phyloP scores from a whole-genome alignment of 495 filamentous ascomycete genomes.

The Penicillium malachiteum region DNA sequence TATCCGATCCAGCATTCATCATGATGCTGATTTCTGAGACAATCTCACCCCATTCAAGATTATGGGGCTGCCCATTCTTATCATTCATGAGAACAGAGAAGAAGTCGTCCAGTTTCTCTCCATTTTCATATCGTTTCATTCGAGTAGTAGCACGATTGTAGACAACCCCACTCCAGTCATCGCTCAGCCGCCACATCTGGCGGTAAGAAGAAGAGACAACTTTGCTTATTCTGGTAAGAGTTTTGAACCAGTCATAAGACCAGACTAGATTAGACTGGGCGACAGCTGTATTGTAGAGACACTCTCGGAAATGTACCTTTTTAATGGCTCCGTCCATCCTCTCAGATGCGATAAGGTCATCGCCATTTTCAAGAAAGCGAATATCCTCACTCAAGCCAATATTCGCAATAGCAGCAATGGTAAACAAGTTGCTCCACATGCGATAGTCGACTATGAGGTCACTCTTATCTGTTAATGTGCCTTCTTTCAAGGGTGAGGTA shows the following conservation, averaged over 20 bases:
- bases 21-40: slow-evolving; percentile 29
- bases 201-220: slow-evolving; percentile 16
- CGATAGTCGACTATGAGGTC: no score
- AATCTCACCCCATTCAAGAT: slow-evolving; percentile 25
- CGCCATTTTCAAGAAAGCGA: no score
- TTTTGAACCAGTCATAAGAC: slow-evolving; percentile 42
- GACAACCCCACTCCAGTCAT: slow-evolving; percentile 34
- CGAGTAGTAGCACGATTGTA: slow-evolving; percentile 29
- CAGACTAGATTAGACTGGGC: slow-evolving; percentile 30
- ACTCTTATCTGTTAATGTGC: no score
- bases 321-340: no score
- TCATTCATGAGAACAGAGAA: slow-evolving; percentile 49
- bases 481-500: no score
- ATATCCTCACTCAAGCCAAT: no score
- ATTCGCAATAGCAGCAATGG: no score
- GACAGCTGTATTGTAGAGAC: background rate
- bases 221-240: slow-evolving; percentile 15
- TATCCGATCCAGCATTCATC: slow-evolving; percentile 47
- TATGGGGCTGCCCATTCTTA: slow-evolving; percentile 35
- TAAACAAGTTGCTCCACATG: no score
- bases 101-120: slow-evolving; percentile 54
- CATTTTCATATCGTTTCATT: slow-evolving; percentile 32
- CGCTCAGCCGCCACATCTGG: slow-evolving; percentile 10
- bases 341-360: no score
- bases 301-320: no score